Base-by-base conservation (phyloP, 371 early-diverging fungal species). In the Blakeslea trispora region DNA sequence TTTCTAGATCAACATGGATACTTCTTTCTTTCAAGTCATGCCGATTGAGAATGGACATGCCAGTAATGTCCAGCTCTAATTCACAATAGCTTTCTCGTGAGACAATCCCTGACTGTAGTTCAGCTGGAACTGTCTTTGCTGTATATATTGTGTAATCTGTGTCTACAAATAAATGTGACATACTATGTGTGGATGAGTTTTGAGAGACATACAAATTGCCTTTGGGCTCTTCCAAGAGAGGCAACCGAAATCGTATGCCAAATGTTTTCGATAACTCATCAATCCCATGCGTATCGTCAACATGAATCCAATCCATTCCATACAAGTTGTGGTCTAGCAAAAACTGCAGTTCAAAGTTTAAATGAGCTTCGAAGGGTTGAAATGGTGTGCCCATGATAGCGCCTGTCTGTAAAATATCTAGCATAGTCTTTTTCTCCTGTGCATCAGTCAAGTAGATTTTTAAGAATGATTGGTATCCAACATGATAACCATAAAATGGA, bases 261-360 rank as follows among this genome's bases (percentile, higher is more conserved):
- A 61, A 47, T 7, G 53, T 31, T 1, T 46, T 14, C 8, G 39
- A 40, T 21, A 22, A 5, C n/a, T 17, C n/a, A 21, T 9, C 15
- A 1, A 7, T 8, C 3, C 43, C 28, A 43, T 51, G 28, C 0
- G 53, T 32, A 21, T 63, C 55, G 19, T 58, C 56, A 18, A 66
- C 14, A 43, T 64, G 61, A 2, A 64, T 40, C 82, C 85, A 90
- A 34, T 90, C 90, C 95, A 97, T 96, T 5, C 98, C 98, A 46
- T 87, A 90, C n/a, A 99, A 71, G 46, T 92, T 92, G 61, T 88
- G 87, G 64, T 99, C 98, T 53, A 93, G 81, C 64, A 96, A 78
- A 68, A 97, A 96, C 73, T 97, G 95, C 15, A 94, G 71, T 5
- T 86, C 77, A 68, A 88, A 98, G 2, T 94, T 87, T 28, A 98